phyloP scores from a whole-genome alignment of 192 early-diverging fungal species.

The Backusella tuberculispora region DNA sequence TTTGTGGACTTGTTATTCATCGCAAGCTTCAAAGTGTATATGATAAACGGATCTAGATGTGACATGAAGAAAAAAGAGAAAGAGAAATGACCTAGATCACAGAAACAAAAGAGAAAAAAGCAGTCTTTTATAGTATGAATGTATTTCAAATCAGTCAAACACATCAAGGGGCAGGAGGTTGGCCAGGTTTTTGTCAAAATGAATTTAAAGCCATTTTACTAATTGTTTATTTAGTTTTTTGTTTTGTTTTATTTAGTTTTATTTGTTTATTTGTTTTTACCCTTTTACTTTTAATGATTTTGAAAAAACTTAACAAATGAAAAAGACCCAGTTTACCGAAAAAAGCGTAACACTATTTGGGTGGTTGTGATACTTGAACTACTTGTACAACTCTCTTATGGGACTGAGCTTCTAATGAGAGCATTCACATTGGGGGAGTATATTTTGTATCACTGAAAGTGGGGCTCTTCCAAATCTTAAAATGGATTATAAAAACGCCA shows the following conservation, averaged over 20 bases:
- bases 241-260: background rate
- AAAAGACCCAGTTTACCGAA: background rate
- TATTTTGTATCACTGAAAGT: background rate
- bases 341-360: background rate
- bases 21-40: slow-evolving; percentile 16
- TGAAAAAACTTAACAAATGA: slow-evolving; percentile 14
- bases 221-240: slow-evolving; percentile 7
- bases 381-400: background rate
- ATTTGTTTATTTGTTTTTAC: too few species aligned
- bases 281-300: slow-evolving; percentile 3
- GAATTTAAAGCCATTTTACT: background rate
- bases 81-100: slow-evolving; percentile 5
- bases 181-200: slow-evolving; percentile 8
- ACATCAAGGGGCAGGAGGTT: slow-evolving; percentile 13
- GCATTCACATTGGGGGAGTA: background rate
- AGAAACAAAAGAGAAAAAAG: background rate
- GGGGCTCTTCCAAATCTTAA: slow-evolving; percentile 5
- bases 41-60: slow-evolving; percentile 16
- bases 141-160: slow-evolving; percentile 11
- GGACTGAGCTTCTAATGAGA: background rate
- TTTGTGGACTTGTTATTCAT: slow-evolving; percentile 7
- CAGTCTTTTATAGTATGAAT: slow-evolving; percentile 12
- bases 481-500: slow-evolving; percentile 1
- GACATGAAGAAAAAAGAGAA: slow-evolving; percentile 13
- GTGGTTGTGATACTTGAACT: background rate